Conservation (phyloP, 495 filamentous ascomycete species). For the Podospora sp. region DNA sequence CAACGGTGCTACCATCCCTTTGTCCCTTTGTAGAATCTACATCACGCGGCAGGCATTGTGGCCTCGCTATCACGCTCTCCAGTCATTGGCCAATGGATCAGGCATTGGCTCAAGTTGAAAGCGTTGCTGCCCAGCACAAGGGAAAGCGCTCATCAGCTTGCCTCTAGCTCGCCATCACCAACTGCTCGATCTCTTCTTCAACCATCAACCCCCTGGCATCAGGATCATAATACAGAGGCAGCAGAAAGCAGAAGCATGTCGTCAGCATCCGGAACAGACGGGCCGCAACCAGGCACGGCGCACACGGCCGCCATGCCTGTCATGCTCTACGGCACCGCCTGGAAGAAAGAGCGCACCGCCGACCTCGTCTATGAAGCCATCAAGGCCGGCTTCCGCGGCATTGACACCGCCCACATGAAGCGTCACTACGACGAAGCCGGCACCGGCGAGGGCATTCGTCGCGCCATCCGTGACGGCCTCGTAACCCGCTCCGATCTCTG, state of each 20-base stretch:
- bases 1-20: too few relatives aligned
- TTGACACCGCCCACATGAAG: slow-evolving; percentile 82
- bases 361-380: slow-evolving; percentile 71
- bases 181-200: neutral
- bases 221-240: too few relatives aligned
- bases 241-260: neutral
- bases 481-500: slow-evolving; percentile 62
- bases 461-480: slow-evolving; percentile 58
- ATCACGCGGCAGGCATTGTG: too few relatives aligned
- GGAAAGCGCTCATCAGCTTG: neutral
- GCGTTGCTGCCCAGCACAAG: neutral
- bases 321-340: slow-evolving; percentile 84
- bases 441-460: slow-evolving; percentile 66
- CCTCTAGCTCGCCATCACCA: neutral
- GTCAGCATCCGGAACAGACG: neutral
- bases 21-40: too few relatives aligned
- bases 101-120: neutral
- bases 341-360: slow-evolving; percentile 74
- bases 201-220: too few relatives aligned
- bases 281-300: neutral
- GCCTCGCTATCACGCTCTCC: neutral
- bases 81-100: neutral
- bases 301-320: slow-evolving; percentile 47
- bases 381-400: slow-evolving; percentile 67
- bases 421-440: slow-evolving; percentile 75